Conservation (phyloP, 257 asterid species). For the Lithospermum erythrorhizon region DNA sequence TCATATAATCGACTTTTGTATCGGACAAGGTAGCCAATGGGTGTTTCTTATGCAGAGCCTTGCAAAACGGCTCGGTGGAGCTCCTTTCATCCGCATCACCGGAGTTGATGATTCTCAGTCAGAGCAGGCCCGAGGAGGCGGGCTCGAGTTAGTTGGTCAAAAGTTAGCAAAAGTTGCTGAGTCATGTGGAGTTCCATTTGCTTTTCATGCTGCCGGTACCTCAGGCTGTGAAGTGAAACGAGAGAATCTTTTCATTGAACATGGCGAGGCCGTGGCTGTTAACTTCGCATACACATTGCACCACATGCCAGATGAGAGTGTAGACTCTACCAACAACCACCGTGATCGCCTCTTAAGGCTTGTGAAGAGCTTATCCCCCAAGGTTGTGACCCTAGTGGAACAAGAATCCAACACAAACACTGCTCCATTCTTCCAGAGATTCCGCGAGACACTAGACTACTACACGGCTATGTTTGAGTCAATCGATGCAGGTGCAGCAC, state of each 20-base stretch:
- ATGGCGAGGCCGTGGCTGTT: conserved; percentile 81
- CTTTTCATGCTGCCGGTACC: conserved; percentile 66
- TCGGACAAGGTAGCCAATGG: conserved; percentile 99
- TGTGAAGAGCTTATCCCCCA: conserved; percentile 75
- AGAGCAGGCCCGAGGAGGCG: conserved; percentile 84
- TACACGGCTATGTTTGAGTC: conserved; percentile 93
- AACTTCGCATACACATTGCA: conserved; percentile 48
- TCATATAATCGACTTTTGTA: conserved; percentile 79
- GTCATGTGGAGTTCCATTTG: conserved; percentile 67
- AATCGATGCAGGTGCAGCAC: conserved; percentile 53
- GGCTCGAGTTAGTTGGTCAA: conserved; percentile 65
- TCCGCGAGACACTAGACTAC: conserved; percentile 65
- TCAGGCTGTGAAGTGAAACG: conserved; percentile 54
- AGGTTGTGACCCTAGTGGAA: conserved; percentile 65
- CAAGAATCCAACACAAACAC: conserved; percentile 91
- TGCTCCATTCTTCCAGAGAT: conserved; percentile 48
- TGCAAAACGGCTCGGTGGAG: conserved; percentile 39
- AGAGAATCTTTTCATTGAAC: conserved; percentile 39
- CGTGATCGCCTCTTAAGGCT: conserved; percentile 69
- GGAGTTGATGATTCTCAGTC: conserved; percentile 66
- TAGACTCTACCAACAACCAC: conserved; percentile 55
- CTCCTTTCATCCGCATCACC: conserved; percentile 37
- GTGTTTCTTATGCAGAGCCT: conserved; percentile 35
- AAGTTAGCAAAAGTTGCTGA: conserved; percentile 50
- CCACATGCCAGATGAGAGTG: conserved; percentile 76